These are phyloP conservation scores for Meira nashicola DNA, from an alignment of 1,284 basidiomycete species.

Conservation along the genomic window DNA sequence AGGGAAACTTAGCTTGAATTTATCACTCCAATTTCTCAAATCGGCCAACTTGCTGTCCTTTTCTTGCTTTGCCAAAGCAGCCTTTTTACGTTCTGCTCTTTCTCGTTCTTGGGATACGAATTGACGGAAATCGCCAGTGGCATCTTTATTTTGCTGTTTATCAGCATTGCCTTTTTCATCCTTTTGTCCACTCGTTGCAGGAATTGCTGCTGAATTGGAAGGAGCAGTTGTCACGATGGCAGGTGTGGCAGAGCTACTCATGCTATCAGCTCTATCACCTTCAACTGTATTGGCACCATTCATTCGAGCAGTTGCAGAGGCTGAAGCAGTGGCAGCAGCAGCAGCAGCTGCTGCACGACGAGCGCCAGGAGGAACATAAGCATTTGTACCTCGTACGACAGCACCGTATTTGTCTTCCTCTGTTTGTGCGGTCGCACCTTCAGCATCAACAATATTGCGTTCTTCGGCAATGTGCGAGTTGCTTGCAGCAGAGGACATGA, in stretches of 20 bases:
- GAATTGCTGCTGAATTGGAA: not conserved
- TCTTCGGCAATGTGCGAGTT: constrained; percentile 91
- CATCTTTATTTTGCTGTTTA: constrained; percentile 5
- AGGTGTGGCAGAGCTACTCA: constrained; percentile 3
- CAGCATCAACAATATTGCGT: constrained; percentile 66
- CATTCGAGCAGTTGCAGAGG: not conserved
- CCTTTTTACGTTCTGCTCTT: constrained; percentile 71
- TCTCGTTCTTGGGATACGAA: constrained; percentile 48
- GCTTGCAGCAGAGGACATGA: constrained; percentile 57
- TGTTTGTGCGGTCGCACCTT: constrained; percentile 67
- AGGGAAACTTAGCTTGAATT: constrained; percentile 91
- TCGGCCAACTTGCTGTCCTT: constrained; percentile 89
- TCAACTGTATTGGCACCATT: not conserved
- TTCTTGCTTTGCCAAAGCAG: constrained; percentile 81
- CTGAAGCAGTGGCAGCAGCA: constrained; percentile 17
- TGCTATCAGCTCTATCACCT: constrained; percentile 6
- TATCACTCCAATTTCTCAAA: constrained; percentile 82
- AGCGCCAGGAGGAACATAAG: constrained; percentile 87
- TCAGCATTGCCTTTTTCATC: not conserved
- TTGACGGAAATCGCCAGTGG: constrained; percentile 41
- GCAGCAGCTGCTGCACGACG: constrained; percentile 56
- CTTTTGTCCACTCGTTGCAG: not conserved
- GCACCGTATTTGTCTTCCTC: constrained; percentile 98
- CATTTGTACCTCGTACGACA: constrained; percentile 78
- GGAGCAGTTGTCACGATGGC: not conserved